Evolutionary conservation across 106 monocot genomes (phyloP), one percentile per base, ranked within the genome.

Genomic region (Dioscorea zingiberensis): DNA sequence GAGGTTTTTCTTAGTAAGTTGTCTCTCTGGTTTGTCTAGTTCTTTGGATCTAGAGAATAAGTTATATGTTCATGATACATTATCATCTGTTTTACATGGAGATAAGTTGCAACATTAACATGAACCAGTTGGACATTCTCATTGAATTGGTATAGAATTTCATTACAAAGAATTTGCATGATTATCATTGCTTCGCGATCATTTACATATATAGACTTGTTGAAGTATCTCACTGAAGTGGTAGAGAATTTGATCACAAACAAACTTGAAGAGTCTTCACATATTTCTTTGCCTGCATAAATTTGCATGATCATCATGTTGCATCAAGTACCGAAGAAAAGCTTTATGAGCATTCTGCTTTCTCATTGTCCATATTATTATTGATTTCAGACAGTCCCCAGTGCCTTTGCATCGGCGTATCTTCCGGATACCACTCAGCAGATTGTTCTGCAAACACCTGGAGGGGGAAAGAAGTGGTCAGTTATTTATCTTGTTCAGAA

Each of bases 1-100:
- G 23, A 56, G 58, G 47, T 69, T 13, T 32, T 65, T 29, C 32
- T 5, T 76, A 62, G 76, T 76, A 76, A 58, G 48, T 59, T 70
- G 56, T 8, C 51, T 47, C 13, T 2, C 4, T 51, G 51, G 4
- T 51, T 51, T 5, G 4, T 18, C 2, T 19, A 9, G 14, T 18
- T 51, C 19, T 51, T 51, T 51, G 12, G 14, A 18, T 51, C 13
- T 1, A 19, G 18, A 51, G 19, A 19, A 19, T 51, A 4, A 18
- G 15, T 51, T 4, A 19, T 18, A 51, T 18, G 19, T 51, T 51
- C 19, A 51, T 19, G 0, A 51, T 51, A 18, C 19, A 19, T 16
- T 19, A 51, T 18, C 19, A 51, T 18, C 15, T 19, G 15, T 51
- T 51, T 19, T 1, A 18, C 51, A 2, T 18, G 4, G 14, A 18